Evolutionary conservation across 305 asterid genomes (phyloP).

Genomic region (Fraxinus dipetala): DNA sequence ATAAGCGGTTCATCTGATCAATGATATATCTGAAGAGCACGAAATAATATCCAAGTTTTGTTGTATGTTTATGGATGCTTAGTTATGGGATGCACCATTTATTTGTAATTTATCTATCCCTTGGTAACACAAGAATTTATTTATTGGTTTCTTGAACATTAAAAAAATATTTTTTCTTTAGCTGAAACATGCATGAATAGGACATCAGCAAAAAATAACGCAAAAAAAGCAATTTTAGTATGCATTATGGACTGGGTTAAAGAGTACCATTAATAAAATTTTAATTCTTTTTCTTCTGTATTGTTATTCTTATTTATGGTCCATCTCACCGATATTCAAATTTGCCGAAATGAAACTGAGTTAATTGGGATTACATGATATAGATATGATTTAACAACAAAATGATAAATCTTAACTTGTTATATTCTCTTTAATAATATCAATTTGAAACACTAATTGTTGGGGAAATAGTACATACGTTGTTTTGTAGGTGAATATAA

Average conservation of each 20-base stretch:
- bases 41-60: neutral
- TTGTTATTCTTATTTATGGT: neutral
- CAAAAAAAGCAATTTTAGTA: neutral
- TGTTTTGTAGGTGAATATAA: neutral
- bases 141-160: neutral
- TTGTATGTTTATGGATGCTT: neutral
- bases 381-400: neutral
- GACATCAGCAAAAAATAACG: neutral
- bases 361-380: neutral
- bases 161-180: neutral
- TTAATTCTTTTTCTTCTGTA: neutral
- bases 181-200: neutral
- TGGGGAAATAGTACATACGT: neutral
- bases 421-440: too few species aligned
- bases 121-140: neutral
- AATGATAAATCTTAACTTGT: too few species aligned
- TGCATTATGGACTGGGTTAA: neutral
- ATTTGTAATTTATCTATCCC: too few species aligned
- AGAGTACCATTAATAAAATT: neutral
- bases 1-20: neutral
- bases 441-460: too few species aligned
- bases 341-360: neutral
- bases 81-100: conserved; percentile 5
- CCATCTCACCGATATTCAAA: neutral
- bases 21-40: neutral